These are phyloP conservation scores for Sarocladiaceae sp. DNA, from an alignment of 2,329 filamentous ascomycete species.

Conservation along the genomic window DNA sequence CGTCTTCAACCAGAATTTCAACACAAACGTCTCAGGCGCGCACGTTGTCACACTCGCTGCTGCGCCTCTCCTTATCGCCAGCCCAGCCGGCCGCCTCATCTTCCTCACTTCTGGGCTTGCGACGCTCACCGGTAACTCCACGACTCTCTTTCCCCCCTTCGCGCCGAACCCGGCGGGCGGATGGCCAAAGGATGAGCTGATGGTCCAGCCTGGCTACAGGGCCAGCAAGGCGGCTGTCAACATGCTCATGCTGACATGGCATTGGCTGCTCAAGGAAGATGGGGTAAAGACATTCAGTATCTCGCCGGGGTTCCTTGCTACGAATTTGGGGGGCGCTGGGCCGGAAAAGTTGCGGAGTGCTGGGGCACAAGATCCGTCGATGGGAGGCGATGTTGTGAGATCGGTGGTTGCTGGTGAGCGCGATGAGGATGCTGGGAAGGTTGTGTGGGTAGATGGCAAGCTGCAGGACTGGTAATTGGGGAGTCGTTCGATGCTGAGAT, in stretches of 20 bases:
- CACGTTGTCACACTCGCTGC: constrained; percentile 29
- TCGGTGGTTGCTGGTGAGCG: constrained; percentile 11
- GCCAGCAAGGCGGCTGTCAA: constrained; percentile 13
- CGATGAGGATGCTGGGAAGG: constrained; percentile 13
- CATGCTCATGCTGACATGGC: constrained; percentile 28
- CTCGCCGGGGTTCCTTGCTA: constrained; percentile 39
- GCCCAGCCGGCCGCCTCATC: constrained; percentile 33
- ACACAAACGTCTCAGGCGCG: constrained; percentile 40
- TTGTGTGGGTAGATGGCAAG: constrained; percentile 9
- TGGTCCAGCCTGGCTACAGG: constrained; percentile 10
- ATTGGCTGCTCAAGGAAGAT: constrained; percentile 32
- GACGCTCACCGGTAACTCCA: constrained; percentile 23
- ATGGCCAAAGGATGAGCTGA: constrained; percentile 38
- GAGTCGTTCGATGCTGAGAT: not conserved
- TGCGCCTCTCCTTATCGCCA: constrained; percentile 33
- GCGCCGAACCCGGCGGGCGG: constrained; percentile 27
- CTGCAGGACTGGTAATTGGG: constrained; percentile 10
- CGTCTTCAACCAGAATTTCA: constrained; percentile 34
- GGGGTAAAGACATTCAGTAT: constrained; percentile 40
- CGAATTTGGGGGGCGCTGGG: constrained; percentile 27
- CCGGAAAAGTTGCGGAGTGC: not conserved
- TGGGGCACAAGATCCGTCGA: constrained; percentile 11
- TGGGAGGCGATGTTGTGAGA: constrained; percentile 11
- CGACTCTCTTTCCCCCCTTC: constrained; percentile 15
- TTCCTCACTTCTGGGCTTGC: constrained; percentile 38